Evolutionary conservation across 768 basidiomycete species (phyloP).

Genomic region (Mrakia blollopis): DNA sequence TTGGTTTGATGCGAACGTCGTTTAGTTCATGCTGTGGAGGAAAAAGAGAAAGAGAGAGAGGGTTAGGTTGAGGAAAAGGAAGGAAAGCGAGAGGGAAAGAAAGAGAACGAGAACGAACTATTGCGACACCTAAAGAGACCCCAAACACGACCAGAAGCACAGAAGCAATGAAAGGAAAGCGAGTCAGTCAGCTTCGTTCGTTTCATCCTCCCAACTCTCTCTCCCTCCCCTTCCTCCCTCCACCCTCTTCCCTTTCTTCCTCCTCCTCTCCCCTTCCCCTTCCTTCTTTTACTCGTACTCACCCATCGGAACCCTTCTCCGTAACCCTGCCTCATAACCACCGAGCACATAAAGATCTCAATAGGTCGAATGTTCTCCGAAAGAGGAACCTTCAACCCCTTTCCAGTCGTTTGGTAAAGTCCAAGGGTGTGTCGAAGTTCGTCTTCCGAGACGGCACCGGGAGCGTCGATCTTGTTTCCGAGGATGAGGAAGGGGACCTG

Average conservation of each 20-base stretch:
- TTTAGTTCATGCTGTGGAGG: slow-evolving; percentile 11
- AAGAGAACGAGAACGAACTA: not conserved
- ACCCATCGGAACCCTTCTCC: slow-evolving; percentile 64
- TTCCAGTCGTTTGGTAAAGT: slow-evolving; percentile 98
- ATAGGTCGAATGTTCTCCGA: slow-evolving; percentile 88
- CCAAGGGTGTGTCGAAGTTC: slow-evolving; percentile 92
- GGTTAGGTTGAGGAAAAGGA: not conserved
- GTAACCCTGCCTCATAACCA: slow-evolving; percentile 97
- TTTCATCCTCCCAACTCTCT: no score
- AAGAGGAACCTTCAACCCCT: slow-evolving; percentile 91
- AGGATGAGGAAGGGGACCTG: slow-evolving; percentile 91
- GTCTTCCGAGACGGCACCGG: slow-evolving; percentile 94
- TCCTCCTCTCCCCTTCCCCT: no score
- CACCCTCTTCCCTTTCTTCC: no score
- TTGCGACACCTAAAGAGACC: not conserved
- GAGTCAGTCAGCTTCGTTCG: not conserved
- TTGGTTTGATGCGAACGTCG: not conserved
- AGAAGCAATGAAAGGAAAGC: not conserved
- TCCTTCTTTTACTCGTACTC: not conserved
- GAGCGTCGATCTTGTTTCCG: slow-evolving; percentile 99
- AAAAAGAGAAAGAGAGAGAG: not conserved
- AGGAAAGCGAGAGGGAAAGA: not conserved
- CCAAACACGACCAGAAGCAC: not conserved
- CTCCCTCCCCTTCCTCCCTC: no score
- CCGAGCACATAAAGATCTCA: slow-evolving; percentile 99